Evolutionary conservation across 371 early-diverging fungal genomes (phyloP).

Genomic region (Smittium culicis): DNA sequence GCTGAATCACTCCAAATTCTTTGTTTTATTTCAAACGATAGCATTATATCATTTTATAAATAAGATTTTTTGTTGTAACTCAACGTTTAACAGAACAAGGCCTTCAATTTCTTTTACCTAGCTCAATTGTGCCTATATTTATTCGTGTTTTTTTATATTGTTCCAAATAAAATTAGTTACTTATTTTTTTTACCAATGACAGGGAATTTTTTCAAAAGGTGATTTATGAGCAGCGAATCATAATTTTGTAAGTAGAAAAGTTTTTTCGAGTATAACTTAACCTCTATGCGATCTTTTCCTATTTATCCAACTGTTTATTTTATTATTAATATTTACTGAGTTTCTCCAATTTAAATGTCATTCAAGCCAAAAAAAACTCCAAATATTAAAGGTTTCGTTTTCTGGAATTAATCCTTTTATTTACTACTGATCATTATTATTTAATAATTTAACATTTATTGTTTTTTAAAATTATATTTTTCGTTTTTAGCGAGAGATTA

Average conservation of each 20-base stretch:
- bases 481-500: conserved; percentile 1
- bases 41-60: conserved; percentile 5
- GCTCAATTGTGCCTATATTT: background rate
- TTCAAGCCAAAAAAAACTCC: conserved; percentile 1
- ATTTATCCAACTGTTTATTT: background rate
- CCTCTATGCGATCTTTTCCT: background rate
- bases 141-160: conserved; percentile 9
- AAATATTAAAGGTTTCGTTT: conserved; percentile 4
- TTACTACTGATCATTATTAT: too few species aligned
- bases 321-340: background rate
- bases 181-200: conserved; percentile 1
- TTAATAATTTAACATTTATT: background rate
- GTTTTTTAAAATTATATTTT: background rate
- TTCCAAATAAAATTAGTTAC: conserved; percentile 10
- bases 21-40: background rate
- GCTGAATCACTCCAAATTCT: background rate
- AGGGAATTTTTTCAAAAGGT: background rate
- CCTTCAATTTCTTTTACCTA: background rate
- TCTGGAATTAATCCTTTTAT: background rate
- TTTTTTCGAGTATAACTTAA: background rate
- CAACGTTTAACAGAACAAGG: conserved; percentile 1
- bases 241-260: conserved; percentile 10
- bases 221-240: conserved; percentile 8
- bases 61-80: background rate
- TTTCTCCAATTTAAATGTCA: background rate